Evolutionary conservation across 495 filamentous ascomycete species (phyloP).

Genomic region (Cryomyces minteri): DNA sequence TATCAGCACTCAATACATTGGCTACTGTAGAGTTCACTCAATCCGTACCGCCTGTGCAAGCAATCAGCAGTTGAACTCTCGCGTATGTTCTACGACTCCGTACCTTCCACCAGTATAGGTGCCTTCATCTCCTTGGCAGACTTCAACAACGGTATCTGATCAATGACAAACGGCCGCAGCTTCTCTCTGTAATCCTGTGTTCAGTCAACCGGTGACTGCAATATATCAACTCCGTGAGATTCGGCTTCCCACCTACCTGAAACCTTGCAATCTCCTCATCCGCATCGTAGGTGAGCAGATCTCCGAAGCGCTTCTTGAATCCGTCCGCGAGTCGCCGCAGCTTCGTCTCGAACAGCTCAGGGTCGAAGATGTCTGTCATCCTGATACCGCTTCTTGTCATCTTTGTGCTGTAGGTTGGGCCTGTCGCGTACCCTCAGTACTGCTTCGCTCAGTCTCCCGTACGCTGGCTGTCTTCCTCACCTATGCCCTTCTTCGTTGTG

Average conservation of each 20-base stretch:
- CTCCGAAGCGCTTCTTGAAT: slow-evolving; percentile 58
- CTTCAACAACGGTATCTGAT: slow-evolving; percentile 41
- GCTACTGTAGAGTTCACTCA: no score
- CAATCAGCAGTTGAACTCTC: no score
- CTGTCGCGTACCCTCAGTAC: slow-evolving; percentile 12
- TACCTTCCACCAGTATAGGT: slow-evolving; percentile 62
- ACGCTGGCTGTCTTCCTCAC: no score
- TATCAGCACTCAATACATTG: no score
- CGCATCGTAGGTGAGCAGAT: slow-evolving; percentile 52
- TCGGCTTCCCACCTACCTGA: slow-evolving; percentile 14
- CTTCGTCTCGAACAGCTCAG: slow-evolving; percentile 54
- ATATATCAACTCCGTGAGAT: no score
- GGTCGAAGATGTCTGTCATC: slow-evolving; percentile 57
- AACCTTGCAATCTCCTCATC: slow-evolving; percentile 62
- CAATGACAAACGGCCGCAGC: slow-evolving; percentile 51
- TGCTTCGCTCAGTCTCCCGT: no score
- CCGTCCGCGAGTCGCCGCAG: slow-evolving; percentile 43
- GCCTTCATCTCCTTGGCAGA: slow-evolving; percentile 36
- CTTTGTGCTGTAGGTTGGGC: slow-evolving; percentile 66
- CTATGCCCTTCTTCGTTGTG: slow-evolving; percentile 36
- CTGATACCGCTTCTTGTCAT: slow-evolving; percentile 56
- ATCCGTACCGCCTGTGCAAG: no score
- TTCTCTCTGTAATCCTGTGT: slow-evolving; percentile 41
- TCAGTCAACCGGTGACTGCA: no score
- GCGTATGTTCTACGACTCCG: no score